Evolutionary conservation across 306 rosid genomes (phyloP).

Genomic region (Ammopiptanthus mongolicus): DNA sequence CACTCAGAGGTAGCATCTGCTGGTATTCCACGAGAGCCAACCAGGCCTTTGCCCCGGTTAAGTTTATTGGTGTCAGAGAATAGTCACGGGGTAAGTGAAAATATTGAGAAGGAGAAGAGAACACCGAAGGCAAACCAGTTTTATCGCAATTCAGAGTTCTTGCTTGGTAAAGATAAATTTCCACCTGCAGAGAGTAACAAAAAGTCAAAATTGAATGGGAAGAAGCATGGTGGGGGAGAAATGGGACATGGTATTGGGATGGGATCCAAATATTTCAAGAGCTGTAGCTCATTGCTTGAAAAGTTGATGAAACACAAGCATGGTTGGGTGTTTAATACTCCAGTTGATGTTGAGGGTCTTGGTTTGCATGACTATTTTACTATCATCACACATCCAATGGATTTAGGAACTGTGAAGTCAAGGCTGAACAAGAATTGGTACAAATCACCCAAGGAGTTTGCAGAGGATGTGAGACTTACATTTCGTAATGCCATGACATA

Average conservation of each 20-base stretch:
- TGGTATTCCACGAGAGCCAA: conserved; percentile 46
- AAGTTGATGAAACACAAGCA: conserved; percentile 90
- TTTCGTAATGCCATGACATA: conserved; percentile 85
- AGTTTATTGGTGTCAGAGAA: conserved; percentile 61
- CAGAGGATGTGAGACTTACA: conserved; percentile 97
- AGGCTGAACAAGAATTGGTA: conserved; percentile 90
- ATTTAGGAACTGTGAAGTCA: conserved; percentile 76
- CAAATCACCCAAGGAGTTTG: conserved; percentile 91
- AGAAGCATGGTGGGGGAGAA: conserved; percentile 73
- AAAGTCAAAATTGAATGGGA: conserved; percentile 64
- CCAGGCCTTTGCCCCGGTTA: conserved; percentile 63
- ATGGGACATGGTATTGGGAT: conserved; percentile 44
- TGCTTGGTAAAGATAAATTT: conserved; percentile 86
- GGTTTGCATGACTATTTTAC: conserved; percentile 84
- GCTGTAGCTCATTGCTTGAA: conserved; percentile 86
- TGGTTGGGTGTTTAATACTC: conserved; percentile 87
- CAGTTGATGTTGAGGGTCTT: conserved; percentile 78
- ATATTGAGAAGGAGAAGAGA: conserved; percentile 89
- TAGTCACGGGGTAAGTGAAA: conserved; percentile 54
- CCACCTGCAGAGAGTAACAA: conserved; percentile 86
- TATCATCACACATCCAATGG: conserved; percentile 86
- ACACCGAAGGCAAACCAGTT: conserved; percentile 93
- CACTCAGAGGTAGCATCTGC: conserved; percentile 61
- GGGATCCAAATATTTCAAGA: conserved; percentile 78
- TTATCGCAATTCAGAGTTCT: conserved; percentile 77